A percentile compares a stretch with the other conserved stretches of the same genome.
Evolutionary conservation across 495 filamentous ascomycete genomes (phyloP).

Genomic region (Daldinia vernicosa): DNA sequence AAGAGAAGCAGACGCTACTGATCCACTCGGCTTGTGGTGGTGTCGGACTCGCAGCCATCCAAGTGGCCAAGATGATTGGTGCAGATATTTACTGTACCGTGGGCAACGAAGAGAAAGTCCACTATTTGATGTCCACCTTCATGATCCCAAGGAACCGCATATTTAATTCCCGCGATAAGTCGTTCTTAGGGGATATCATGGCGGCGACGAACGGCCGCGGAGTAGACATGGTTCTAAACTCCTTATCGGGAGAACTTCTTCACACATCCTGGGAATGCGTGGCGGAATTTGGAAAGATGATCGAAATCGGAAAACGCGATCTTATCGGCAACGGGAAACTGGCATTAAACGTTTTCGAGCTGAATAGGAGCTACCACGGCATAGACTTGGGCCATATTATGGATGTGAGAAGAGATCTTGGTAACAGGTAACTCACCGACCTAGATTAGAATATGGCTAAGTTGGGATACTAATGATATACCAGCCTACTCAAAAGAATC

Average conservation of each 20-base stretch:
- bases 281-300: constrained; percentile 63
- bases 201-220: constrained; percentile 55
- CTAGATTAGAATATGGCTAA: constrained; percentile 18
- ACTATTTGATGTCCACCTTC: constrained; percentile 49
- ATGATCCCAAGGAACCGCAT: constrained; percentile 57
- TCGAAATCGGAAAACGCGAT: constrained; percentile 64
- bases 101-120: constrained; percentile 51
- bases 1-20: constrained; percentile 56
- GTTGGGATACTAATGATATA: constrained; percentile 33
- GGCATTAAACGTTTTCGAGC: constrained; percentile 53
- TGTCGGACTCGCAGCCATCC: constrained; percentile 67
- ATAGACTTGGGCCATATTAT: constrained; percentile 39
- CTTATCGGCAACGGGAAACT: constrained; percentile 50
- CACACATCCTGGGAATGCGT: constrained; percentile 64
- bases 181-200: constrained; percentile 54
- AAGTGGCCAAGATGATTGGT: constrained; percentile 58
- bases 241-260: constrained; percentile 59
- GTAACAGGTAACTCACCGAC: constrained; percentile 38
- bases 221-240: constrained; percentile 63
- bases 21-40: constrained; percentile 67
- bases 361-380: constrained; percentile 33
- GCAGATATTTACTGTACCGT: constrained; percentile 61
- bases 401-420: constrained; percentile 18
- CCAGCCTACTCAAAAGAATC: constrained; percentile 36
- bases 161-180: constrained; percentile 49